A percentile compares a stretch with the other conserved stretches of the same genome.
These are phyloP conservation scores for Rhodotorula kratochvilovae DNA, from an alignment of 768 basidiomycete species.

Conservation along the genomic window DNA sequence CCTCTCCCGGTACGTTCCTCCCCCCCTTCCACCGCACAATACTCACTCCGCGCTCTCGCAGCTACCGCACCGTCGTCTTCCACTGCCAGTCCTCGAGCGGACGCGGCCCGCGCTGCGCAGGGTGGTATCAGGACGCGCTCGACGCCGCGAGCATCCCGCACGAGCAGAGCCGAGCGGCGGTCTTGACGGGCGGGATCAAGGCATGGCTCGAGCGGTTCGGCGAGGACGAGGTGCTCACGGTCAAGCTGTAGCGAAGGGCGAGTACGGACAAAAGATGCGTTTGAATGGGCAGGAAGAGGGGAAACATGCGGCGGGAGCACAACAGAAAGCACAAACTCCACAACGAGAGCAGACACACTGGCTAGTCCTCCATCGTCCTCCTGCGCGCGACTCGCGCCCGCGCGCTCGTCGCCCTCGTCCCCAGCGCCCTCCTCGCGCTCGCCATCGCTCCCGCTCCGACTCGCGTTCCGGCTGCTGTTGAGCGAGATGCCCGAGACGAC, in stretches of 20 bases:
- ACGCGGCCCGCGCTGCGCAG: slow-evolving; percentile 41
- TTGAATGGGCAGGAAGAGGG: too few species aligned
- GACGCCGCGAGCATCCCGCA: slow-evolving; percentile 2
- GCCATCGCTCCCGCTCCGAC: not conserved
- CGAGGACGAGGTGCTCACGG: slow-evolving; percentile 23
- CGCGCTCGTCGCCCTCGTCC: not conserved
- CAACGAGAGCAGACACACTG: too few species aligned
- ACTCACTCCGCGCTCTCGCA: not conserved
- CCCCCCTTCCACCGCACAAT: too few species aligned
- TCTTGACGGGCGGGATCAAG: slow-evolving; percentile 43
- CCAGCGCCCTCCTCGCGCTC: not conserved
- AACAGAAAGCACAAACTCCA: too few species aligned
- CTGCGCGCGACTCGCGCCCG: not conserved
- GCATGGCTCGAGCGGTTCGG: slow-evolving; percentile 35
- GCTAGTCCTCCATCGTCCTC: not conserved
- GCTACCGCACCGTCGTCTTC: slow-evolving; percentile 35
- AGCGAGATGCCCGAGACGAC: slow-evolving; percentile 25
- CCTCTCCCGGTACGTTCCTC: slow-evolving; percentile 35
- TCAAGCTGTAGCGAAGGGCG: slow-evolving; percentile 19
- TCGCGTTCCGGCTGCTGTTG: not conserved
- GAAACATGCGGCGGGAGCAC: not conserved
- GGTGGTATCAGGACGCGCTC: slow-evolving; percentile 40
- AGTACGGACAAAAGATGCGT: too few species aligned
- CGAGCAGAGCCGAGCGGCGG: slow-evolving; percentile 13
- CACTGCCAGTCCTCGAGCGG: slow-evolving; percentile 41